A percentile compares a stretch with the other conserved stretches of the same genome.
phyloP scores from a whole-genome alignment of 208 protist genomes.

The Acanthamoeba culbertsoni region DNA sequence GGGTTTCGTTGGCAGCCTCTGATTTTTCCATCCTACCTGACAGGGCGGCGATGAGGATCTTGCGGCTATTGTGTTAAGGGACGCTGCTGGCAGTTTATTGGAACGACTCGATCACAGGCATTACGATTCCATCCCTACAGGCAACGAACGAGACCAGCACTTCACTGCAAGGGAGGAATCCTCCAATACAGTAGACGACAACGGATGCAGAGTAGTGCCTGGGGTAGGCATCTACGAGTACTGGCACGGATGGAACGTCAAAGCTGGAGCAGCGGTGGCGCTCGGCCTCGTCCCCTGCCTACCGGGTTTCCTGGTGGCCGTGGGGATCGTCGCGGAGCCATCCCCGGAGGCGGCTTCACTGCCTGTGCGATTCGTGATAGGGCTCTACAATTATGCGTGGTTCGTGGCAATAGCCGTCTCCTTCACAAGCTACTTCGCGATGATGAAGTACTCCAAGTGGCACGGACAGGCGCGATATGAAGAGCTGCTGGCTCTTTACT shows the following conservation, averaged over 20 bases:
- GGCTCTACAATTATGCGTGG: slow-evolving; percentile 15
- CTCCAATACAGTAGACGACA: neutral
- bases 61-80: neutral
- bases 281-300: neutral
- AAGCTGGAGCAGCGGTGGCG: neutral
- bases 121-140: neutral
- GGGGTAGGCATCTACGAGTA: slow-evolving; percentile 30
- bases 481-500: neutral
- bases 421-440: neutral
- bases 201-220: neutral
- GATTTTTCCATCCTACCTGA: neutral
- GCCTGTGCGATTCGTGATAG: neutral
- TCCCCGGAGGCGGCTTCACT: neutral
- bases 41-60: neutral
- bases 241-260: neutral
- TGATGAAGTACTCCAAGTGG: neutral
- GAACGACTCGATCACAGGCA: no score
- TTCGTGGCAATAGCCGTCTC: neutral
- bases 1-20: neutral
- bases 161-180: neutral
- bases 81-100: no score
- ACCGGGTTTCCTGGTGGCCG: slow-evolving; percentile 28
- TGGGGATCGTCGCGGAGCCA: neutral
- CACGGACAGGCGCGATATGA: neutral
- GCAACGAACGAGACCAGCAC: neutral